Evolutionary conservation across 805 yeast species (phyloP).

Genomic region (Lipomyces orientalis): DNA sequence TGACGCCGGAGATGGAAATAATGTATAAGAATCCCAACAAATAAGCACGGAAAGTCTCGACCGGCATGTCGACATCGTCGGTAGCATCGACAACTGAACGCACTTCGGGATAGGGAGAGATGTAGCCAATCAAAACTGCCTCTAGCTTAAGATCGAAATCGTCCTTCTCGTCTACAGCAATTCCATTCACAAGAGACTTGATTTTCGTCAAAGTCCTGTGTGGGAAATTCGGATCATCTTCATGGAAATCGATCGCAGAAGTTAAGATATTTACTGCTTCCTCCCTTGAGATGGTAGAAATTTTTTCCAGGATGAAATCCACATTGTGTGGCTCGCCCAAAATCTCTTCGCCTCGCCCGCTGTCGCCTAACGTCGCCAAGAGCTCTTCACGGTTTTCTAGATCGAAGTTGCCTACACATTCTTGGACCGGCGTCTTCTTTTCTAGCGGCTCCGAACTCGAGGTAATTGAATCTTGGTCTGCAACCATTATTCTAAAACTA

Average conservation of each 20-base stretch:
- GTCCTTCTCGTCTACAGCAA: not conserved
- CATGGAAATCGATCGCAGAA: conserved; percentile 12
- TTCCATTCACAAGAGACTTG: conserved; percentile 18
- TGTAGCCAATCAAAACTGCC: conserved; percentile 47
- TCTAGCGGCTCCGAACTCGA: not conserved
- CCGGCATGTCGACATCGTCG: conserved; percentile 12
- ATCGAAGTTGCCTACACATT: too few relatives aligned
- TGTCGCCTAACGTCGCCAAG: too few relatives aligned
- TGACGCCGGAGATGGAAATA: too few relatives aligned
- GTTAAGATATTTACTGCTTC: conserved; percentile 47
- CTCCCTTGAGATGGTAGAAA: conserved; percentile 33
- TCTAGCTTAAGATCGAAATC: conserved; percentile 33
- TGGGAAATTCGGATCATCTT: conserved; percentile 28
- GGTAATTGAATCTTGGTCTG: too few relatives aligned
- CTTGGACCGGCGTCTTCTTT: not conserved
- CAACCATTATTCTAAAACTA: too few relatives aligned
- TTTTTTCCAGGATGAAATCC: conserved; percentile 23
- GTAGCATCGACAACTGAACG: conserved; percentile 55
- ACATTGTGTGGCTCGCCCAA: too few relatives aligned
- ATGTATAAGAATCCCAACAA: too few relatives aligned
- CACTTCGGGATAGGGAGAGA: conserved; percentile 69
- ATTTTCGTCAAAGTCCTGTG: conserved; percentile 15
- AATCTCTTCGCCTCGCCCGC: too few relatives aligned
- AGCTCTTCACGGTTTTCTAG: too few relatives aligned
- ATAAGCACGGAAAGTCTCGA: conserved; percentile 39